phyloP scores from a whole-genome alignment of 805 yeast species.

The Starmerella cellae region DNA sequence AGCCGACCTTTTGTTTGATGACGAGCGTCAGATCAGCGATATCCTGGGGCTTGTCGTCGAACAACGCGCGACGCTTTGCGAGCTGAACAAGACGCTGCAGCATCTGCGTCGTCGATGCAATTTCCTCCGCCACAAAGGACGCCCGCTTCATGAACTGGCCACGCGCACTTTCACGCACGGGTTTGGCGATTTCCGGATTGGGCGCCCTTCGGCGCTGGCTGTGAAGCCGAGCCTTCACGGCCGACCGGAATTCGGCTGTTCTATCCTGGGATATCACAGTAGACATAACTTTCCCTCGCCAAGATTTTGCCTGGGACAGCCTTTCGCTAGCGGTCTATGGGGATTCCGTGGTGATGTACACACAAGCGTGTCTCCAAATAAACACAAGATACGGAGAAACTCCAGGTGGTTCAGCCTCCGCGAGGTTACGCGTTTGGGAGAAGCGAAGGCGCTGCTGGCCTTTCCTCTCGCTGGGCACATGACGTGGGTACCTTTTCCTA shows the following conservation, averaged over 20 bases:
- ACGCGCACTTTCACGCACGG: conserved; percentile 13
- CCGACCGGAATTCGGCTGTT: conserved; percentile 83
- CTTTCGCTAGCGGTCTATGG: too few species aligned
- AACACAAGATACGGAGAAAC: not conserved
- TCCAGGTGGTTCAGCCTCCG: too few species aligned
- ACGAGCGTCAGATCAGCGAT: conserved; percentile 83
- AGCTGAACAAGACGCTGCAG: conserved; percentile 66
- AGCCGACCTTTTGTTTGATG: conserved; percentile 67
- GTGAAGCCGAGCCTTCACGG: conserved; percentile 64
- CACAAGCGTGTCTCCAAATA: not conserved
- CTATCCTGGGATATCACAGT: conserved; percentile 45
- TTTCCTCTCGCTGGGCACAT: too few species aligned
- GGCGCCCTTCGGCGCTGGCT: conserved; percentile 29
- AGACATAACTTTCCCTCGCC: too few species aligned
- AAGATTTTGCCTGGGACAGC: too few species aligned
- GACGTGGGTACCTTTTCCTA: too few species aligned
- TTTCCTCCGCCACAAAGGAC: conserved; percentile 72
- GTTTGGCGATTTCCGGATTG: conserved; percentile 7
- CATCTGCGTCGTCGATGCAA: conserved; percentile 70
- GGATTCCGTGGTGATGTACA: too few species aligned
- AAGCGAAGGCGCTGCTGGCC: too few species aligned
- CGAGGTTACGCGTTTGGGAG: too few species aligned
- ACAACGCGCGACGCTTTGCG: conserved; percentile 80
- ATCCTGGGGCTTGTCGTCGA: conserved; percentile 89
- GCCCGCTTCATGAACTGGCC: conserved; percentile 59